Conservation (phyloP, 345 rosid species). For the Corchorus olitorius region DNA sequence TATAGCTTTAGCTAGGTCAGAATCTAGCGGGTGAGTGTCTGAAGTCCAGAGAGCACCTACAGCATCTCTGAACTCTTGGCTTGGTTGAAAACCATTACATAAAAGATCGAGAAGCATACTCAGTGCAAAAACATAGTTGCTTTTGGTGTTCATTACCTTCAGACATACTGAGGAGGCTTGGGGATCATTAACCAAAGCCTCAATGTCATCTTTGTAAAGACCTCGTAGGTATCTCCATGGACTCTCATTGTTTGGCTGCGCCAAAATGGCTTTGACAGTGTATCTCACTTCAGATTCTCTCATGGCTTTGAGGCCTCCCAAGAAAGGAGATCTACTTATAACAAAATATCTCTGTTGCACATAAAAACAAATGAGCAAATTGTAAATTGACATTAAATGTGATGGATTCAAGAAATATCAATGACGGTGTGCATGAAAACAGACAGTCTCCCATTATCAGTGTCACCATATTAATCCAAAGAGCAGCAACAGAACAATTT, state of each 20-base stretch:
- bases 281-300: slow-evolving; percentile 78
- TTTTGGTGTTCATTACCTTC: slow-evolving; percentile 49
- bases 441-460: neutral
- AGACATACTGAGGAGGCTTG: slow-evolving; percentile 65
- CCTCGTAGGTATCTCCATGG: slow-evolving; percentile 89
- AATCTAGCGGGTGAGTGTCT: slow-evolving; percentile 35
- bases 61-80: slow-evolving; percentile 57
- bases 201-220: slow-evolving; percentile 60
- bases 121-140: slow-evolving; percentile 59
- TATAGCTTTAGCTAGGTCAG: slow-evolving; percentile 48
- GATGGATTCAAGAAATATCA: neutral
- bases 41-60: slow-evolving; percentile 49
- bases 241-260: slow-evolving; percentile 75
- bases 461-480: neutral
- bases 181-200: slow-evolving; percentile 57
- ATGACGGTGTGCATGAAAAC: neutral
- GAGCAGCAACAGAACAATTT: neutral
- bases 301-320: slow-evolving; percentile 70
- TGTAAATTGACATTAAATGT: neutral
- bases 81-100: slow-evolving; percentile 61
- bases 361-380: slow-evolving; percentile 12
- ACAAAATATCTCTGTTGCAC: slow-evolving; percentile 72
- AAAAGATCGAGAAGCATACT: slow-evolving; percentile 81
- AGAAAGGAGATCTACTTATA: slow-evolving; percentile 60
- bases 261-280: slow-evolving; percentile 57